These are phyloP conservation scores for Tubosaeta sp. DNA, from an alignment of 768 basidiomycete species.

Conservation along the genomic window DNA sequence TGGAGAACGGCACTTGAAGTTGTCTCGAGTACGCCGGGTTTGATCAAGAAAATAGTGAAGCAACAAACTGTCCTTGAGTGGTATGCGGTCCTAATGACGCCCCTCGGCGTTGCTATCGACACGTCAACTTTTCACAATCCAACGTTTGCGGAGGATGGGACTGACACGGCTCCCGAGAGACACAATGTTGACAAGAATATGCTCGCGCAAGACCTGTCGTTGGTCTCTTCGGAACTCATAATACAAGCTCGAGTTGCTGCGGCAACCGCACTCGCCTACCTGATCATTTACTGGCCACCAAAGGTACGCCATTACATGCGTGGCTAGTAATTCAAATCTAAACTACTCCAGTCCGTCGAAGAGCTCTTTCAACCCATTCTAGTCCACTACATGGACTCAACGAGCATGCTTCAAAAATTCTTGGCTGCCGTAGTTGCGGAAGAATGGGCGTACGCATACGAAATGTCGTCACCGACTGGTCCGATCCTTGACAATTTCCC, in stretches of 20 bases:
- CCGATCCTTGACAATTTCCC: constrained; percentile 53
- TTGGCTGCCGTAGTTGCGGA: constrained; percentile 81
- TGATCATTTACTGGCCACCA: constrained; percentile 64
- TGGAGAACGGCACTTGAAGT: constrained; percentile 72
- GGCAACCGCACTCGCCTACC: constrained; percentile 69
- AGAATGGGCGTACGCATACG: constrained; percentile 79
- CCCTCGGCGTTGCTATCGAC: constrained; percentile 77
- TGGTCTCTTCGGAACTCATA: constrained; percentile 72
- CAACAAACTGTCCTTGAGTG: constrained; percentile 70
- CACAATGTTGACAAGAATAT: constrained; percentile 98
- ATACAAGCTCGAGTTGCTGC: constrained; percentile 76
- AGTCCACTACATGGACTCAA: constrained; percentile 75
- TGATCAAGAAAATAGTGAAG: constrained; percentile 50
- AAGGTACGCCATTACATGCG: constrained; percentile 36
- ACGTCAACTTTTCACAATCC: constrained; percentile 64
- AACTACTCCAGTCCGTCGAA: constrained; percentile 41
- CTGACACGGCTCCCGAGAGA: constrained; percentile 47
- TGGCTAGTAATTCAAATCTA: not conserved
- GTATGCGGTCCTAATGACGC: constrained; percentile 88
- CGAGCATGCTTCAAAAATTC: constrained; percentile 89
- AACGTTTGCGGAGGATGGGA: constrained; percentile 43
- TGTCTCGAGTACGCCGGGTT: constrained; percentile 40
- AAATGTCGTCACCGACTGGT: constrained; percentile 27
- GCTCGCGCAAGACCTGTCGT: constrained; percentile 82
- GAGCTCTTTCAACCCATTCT: constrained; percentile 74